Conservation (phyloP, 352 stramenopile genomes). For the Ochromonadaceae sp. region DNA sequence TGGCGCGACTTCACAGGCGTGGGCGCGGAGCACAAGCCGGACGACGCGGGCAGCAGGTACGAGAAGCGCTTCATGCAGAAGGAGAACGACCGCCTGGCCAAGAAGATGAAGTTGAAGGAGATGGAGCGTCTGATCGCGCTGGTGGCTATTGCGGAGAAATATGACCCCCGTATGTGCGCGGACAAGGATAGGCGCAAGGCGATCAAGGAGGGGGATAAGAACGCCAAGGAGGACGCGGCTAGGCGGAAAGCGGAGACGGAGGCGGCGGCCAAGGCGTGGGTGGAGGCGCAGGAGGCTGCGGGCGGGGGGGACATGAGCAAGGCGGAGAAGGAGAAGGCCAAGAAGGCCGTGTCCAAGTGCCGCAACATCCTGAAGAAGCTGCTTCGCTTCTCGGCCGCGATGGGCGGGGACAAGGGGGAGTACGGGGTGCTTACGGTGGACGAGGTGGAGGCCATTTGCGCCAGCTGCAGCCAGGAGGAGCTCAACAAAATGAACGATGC, state of each 20-base stretch:
- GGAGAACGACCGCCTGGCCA: conserved; percentile 39
- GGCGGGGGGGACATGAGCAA: not conserved
- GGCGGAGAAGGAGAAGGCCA: not conserved
- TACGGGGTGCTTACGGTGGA: no score
- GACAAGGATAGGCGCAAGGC: conserved; percentile 23
- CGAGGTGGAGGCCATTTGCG: conserved; percentile 8
- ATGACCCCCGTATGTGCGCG: conserved; percentile 29
- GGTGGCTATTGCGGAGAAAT: conserved; percentile 27
- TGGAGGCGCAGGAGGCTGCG: not conserved
- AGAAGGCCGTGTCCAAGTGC: not conserved
- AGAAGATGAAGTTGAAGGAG: conserved; percentile 37
- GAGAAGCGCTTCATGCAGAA: conserved; percentile 50
- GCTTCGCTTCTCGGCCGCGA: not conserved
- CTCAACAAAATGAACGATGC: conserved; percentile 8
- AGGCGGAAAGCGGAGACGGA: not conserved
- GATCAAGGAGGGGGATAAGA: conserved; percentile 12
- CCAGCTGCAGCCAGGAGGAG: conserved; percentile 8
- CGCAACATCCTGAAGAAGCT: conserved; percentile 10
- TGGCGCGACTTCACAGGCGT: conserved; percentile 43
- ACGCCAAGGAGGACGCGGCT: not conserved
- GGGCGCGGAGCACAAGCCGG: conserved; percentile 28
- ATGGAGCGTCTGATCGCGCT: conserved; percentile 30
- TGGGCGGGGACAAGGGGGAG: not conserved
- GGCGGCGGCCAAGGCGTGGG: not conserved
- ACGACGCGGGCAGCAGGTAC: conserved; percentile 36